Base-by-base conservation (phyloP, 2,329 filamentous ascomycete species). In the Penicillium freii region DNA sequence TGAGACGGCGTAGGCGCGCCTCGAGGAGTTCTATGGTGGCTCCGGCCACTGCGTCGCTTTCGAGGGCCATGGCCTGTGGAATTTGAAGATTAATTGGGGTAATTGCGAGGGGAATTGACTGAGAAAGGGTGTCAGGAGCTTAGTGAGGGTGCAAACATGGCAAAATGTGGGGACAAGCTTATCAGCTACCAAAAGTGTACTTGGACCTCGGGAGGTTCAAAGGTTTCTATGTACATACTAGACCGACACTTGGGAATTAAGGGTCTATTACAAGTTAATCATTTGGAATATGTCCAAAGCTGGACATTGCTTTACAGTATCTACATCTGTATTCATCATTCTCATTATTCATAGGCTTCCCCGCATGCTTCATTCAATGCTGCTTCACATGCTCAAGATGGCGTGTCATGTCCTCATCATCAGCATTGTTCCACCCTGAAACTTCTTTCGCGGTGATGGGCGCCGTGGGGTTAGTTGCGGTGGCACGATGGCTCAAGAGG, bases 21-120 rank as follows among this genome's bases (percentile, higher is more conserved):
- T 79, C 75, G 11, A 80, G 74, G 44, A 79, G 71, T 52, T 77
- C 74, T 19, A 78, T 73, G 4, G 75, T 77, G 21, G 74, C 73
- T 6, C 72, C 69, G 6, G 74, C 73, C 43, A 75, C 68, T 10
- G 67, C 62, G 25, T 74, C 71, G 31, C 64, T 70, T 67, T 75
- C 71, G 19, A 69, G 54, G 15, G 70, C 56, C 72, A 75, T 75
- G 56, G 34, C 68, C n/a, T 38, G 15, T 40, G 15, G 31, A 11
- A 10, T 27, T 40, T 13, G 19, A 25, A 45, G 29, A n/a, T 36
- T 29, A 44, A 46, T 27, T 36, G 27, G 33, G 38, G 38, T 9
- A 23, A 45, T 42, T 51, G 48, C 5, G 42, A 27, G 48, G 21
- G 25, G 17, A 39, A 15, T 21, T 15, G 13, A 40, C 50, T 11